These are phyloP conservation scores for Rhizopogon vesiculosus DNA, from an alignment of 768 basidiomycete species.

Conservation along the genomic window DNA sequence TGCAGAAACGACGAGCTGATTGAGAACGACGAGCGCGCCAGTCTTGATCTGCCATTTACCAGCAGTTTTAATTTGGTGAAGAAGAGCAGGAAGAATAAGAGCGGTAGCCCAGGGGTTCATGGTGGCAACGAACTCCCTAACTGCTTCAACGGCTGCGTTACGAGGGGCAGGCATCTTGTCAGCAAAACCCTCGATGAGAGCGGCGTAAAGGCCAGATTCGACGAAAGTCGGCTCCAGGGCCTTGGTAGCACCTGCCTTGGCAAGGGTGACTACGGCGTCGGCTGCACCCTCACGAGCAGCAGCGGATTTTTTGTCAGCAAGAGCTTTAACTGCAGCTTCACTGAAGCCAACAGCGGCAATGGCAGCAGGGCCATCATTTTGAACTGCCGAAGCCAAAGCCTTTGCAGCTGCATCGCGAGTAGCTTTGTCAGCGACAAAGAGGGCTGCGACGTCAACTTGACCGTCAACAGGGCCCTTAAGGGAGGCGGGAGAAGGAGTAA, in stretches of 20 bases:
- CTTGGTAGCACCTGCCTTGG: conserved; percentile 65
- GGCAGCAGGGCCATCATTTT: conserved; percentile 82
- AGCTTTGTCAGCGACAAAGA: conserved; percentile 85
- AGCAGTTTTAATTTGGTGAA: conserved; percentile 90
- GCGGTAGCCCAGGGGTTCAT: conserved; percentile 89
- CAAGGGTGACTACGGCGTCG: conserved; percentile 59
- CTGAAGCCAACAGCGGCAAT: conserved; percentile 66
- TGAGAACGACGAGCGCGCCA: conserved; percentile 73
- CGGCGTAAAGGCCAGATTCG: conserved; percentile 79
- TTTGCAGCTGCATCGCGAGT: conserved; percentile 68
- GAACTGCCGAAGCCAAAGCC: conserved; percentile 63
- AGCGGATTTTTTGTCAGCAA: conserved; percentile 93
- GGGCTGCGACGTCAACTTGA: conserved; percentile 66
- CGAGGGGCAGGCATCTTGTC: conserved; percentile 91
- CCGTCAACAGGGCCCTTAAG: conserved; percentile 69
- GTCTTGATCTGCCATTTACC: conserved; percentile 98
- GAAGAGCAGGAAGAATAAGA: conserved; percentile 81
- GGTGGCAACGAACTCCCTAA: conserved; percentile 64
- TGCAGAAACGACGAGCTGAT: conserved; percentile 83
- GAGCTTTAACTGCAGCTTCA: conserved; percentile 76
- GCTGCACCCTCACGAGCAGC: conserved; percentile 89
- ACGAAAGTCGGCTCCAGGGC: conserved; percentile 88
- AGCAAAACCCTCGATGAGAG: conserved; percentile 87
- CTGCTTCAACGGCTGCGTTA: conserved; percentile 80
- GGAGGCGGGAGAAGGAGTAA: conserved; percentile 57